Percentiles rank a stretch among this genome's conserved stretches.
These are phyloP conservation scores for Clonostachys rosea DNA, from an alignment of 2,329 filamentous ascomycete species.

Conservation along the genomic window DNA sequence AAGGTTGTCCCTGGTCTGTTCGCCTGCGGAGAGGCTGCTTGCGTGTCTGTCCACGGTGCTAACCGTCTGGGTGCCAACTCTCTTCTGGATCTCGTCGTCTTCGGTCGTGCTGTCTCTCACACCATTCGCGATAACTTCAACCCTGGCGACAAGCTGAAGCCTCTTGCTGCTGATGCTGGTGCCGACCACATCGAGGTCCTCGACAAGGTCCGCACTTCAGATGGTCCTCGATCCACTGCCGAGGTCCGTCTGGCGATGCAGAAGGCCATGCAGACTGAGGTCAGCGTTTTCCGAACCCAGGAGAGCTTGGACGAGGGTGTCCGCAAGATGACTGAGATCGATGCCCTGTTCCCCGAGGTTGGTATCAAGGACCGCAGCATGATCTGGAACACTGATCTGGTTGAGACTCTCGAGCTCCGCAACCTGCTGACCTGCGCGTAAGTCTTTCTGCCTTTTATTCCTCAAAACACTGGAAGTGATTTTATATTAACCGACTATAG, in stretches of 20 bases:
- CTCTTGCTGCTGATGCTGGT: constrained; percentile 79
- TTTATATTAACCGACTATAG: constrained; percentile 28
- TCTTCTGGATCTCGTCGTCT: constrained; percentile 93
- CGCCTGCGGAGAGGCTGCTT: constrained; percentile 94
- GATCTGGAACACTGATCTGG: constrained; percentile 99
- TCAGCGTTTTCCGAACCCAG: constrained; percentile 94
- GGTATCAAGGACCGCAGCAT: constrained; percentile 98
- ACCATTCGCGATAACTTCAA: constrained; percentile 93
- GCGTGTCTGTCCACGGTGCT: constrained; percentile 95
- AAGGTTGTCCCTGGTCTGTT: constrained; percentile 92
- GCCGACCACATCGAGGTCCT: constrained; percentile 82
- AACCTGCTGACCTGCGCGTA: constrained; percentile 96
- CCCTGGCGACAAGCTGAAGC: constrained; percentile 75
- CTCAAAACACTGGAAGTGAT: not conserved
- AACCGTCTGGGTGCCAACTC: constrained; percentile 98
- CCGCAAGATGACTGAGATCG: constrained; percentile 78
- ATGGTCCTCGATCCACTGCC: constrained; percentile 81
- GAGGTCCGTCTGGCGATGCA: constrained; percentile 92
- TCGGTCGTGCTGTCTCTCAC: constrained; percentile 95
- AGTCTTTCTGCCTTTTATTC: constrained; percentile 30
- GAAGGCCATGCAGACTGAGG: constrained; percentile 96
- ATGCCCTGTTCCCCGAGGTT: constrained; percentile 73
- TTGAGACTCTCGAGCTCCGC: constrained; percentile 91
- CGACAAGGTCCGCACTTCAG: constrained; percentile 78
- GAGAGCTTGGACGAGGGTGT: constrained; percentile 93